phyloP scores from a whole-genome alignment of 495 filamentous ascomycete species.

The Aspergillus sclerotiicarbonarius region DNA sequence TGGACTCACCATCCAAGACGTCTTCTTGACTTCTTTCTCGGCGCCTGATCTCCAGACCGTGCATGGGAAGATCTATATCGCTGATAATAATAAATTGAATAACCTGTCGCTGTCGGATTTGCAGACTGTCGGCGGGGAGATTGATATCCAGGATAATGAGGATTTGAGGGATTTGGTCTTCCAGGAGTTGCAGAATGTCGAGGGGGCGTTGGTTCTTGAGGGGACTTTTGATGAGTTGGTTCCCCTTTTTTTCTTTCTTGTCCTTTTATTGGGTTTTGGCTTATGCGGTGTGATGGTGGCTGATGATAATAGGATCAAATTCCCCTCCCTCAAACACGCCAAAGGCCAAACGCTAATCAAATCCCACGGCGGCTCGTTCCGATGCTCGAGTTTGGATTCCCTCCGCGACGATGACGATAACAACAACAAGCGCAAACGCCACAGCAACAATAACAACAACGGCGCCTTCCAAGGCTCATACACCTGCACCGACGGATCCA shows the following conservation, averaged over 20 bases:
- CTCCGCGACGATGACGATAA: neutral
- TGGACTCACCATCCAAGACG: slow-evolving; percentile 21
- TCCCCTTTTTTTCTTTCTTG: neutral
- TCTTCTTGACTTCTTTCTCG: slow-evolving; percentile 18
- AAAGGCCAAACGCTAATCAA: slow-evolving; percentile 24
- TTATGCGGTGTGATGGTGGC: neutral
- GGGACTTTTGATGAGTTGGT: slow-evolving; percentile 30
- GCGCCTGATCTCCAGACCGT: slow-evolving; percentile 27
- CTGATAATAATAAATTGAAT: slow-evolving; percentile 20
- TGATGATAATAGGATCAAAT: slow-evolving; percentile 21
- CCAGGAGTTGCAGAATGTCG: slow-evolving; percentile 25
- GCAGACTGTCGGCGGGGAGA: slow-evolving; percentile 12
- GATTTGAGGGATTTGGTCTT: slow-evolving; percentile 22
- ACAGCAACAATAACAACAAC: slow-evolving; percentile 3
- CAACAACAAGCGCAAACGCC: neutral
- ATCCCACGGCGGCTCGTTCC: slow-evolving; percentile 17
- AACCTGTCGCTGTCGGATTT: slow-evolving; percentile 17
- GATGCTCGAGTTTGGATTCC: slow-evolving; percentile 16
- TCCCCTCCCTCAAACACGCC: slow-evolving; percentile 27
- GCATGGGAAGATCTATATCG: slow-evolving; percentile 23
- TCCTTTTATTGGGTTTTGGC: neutral
- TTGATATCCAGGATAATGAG: slow-evolving; percentile 25
- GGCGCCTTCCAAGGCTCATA: slow-evolving; percentile 22
- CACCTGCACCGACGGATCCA: slow-evolving; percentile 17
- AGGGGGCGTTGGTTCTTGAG: slow-evolving; percentile 24